A percentile compares a stretch with the other conserved stretches of the same genome.
Evolutionary conservation across 1,284 basidiomycete species (phyloP).

Genomic region (Moesziomyces globuligerus): DNA sequence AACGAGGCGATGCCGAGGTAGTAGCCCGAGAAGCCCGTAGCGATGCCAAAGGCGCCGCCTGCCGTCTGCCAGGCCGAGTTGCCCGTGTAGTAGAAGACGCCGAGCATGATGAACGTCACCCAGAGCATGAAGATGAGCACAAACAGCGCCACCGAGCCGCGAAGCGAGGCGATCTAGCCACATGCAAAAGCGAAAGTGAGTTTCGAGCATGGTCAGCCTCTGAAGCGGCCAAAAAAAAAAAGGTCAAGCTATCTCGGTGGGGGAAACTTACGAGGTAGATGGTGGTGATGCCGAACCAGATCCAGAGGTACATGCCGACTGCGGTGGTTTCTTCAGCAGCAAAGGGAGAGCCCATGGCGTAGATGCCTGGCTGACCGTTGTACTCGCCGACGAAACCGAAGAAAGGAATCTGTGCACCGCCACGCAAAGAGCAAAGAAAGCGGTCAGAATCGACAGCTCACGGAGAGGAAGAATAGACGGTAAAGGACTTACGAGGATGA

Average conservation of each 20-base stretch:
- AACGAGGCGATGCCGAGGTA: conserved; percentile 50
- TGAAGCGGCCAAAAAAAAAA: no score
- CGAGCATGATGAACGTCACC: conserved; percentile 44
- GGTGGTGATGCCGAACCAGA: conserved; percentile 57
- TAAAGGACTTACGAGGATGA: conserved; percentile 25
- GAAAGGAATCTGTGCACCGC: conserved; percentile 37
- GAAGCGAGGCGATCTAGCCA: conserved; percentile 14
- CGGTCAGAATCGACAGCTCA: no score
- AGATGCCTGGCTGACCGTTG: conserved; percentile 47
- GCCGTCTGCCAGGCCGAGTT: conserved; percentile 23
- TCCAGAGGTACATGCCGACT: conserved; percentile 49
- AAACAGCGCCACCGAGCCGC: conserved; percentile 43
- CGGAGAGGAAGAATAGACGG: background rate
- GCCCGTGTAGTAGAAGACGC: conserved; percentile 25
- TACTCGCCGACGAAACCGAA: conserved; percentile 48
- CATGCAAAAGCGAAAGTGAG: background rate
- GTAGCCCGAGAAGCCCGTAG: conserved; percentile 48
- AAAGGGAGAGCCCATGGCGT: conserved; percentile 21
- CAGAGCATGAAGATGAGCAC: conserved; percentile 41
- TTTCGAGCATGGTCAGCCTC: no score
- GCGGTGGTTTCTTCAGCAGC: conserved; percentile 34
- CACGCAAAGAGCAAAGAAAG: background rate
- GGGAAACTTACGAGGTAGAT: conserved; percentile 30
- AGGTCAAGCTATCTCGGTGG: no score
- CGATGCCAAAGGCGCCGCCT: conserved; percentile 50